phyloP scores from a whole-genome alignment of 2,329 filamentous ascomycete species.

The Aureobasidium sp. region DNA sequence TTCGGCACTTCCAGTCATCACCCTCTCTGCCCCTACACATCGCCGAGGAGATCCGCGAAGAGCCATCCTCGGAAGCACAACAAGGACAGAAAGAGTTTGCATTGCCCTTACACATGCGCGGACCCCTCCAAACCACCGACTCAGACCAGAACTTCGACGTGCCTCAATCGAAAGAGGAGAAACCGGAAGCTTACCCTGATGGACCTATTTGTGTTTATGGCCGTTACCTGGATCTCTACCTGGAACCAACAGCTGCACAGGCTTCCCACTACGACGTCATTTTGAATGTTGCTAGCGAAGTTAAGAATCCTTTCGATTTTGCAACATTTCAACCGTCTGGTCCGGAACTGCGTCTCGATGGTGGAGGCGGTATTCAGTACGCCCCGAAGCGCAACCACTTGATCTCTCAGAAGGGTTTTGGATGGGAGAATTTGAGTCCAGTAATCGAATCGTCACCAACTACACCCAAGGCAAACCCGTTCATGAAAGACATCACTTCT shows the following conservation, averaged over 20 bases:
- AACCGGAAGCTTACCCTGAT: slow-evolving; percentile 74
- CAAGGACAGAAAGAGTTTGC: slow-evolving; percentile 2
- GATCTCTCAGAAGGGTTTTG: background rate
- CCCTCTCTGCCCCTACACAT: slow-evolving; percentile 47
- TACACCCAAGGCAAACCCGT: slow-evolving; percentile 52
- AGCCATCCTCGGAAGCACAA: background rate
- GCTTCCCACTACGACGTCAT: slow-evolving; percentile 73
- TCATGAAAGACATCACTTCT: slow-evolving; percentile 24
- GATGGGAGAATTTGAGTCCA: slow-evolving; percentile 8
- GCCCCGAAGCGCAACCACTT: slow-evolving; percentile 23
- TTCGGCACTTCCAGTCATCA: slow-evolving; percentile 57
- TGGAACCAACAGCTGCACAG: slow-evolving; percentile 72
- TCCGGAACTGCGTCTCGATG: slow-evolving; percentile 29
- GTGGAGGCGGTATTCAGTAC: slow-evolving; percentile 29
- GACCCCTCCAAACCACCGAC: slow-evolving; percentile 9
- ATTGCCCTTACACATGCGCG: background rate
- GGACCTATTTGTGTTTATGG: slow-evolving; percentile 77
- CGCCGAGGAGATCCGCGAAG: slow-evolving; percentile 9
- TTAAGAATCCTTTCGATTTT: slow-evolving; percentile 62
- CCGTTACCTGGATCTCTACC: slow-evolving; percentile 69
- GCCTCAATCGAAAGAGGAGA: slow-evolving; percentile 56
- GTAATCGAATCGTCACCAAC: slow-evolving; percentile 31
- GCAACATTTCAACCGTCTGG: slow-evolving; percentile 20
- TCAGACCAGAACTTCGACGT: slow-evolving; percentile 45
- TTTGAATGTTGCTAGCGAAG: slow-evolving; percentile 77